Conservation (phyloP, 164 flowering plant species). For the Nelumbo lutea region DNA sequence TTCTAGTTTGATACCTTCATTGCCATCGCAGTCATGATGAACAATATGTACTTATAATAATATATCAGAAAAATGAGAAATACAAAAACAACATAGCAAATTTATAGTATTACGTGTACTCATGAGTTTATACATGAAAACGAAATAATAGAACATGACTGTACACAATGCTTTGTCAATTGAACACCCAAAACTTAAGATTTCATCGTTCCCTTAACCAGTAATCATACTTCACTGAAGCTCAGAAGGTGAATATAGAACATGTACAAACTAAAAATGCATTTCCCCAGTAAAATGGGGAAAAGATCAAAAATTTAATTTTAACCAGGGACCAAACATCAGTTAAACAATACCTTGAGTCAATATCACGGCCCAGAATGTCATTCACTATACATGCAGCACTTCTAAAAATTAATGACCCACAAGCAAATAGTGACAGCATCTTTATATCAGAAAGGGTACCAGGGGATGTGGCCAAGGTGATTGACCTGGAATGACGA, state of each 20-base stretch:
- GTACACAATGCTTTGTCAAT: no score
- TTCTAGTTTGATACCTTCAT: no score
- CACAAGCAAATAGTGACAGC: conserved; percentile 80
- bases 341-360: conserved; percentile 42
- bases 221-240: background rate
- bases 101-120: no score
- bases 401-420: conserved; percentile 86
- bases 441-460: conserved; percentile 79
- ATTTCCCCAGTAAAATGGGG: background rate
- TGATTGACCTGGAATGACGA: conserved; percentile 65
- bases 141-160: no score
- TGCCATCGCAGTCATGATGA: no score
- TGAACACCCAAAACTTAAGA: background rate
- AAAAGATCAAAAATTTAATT: background rate
- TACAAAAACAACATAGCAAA: no score
- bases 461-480: conserved; percentile 80
- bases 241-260: background rate
- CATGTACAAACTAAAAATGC: background rate
- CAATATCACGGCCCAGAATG: conserved; percentile 86
- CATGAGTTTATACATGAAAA: no score
- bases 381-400: conserved; percentile 99
- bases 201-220: background rate
- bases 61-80: no score
- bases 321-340: background rate
- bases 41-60: no score